These are phyloP conservation scores for Austropuccinia psidii DNA, from an alignment of 1,284 basidiomycete genomes.

Conservation along the genomic window DNA sequence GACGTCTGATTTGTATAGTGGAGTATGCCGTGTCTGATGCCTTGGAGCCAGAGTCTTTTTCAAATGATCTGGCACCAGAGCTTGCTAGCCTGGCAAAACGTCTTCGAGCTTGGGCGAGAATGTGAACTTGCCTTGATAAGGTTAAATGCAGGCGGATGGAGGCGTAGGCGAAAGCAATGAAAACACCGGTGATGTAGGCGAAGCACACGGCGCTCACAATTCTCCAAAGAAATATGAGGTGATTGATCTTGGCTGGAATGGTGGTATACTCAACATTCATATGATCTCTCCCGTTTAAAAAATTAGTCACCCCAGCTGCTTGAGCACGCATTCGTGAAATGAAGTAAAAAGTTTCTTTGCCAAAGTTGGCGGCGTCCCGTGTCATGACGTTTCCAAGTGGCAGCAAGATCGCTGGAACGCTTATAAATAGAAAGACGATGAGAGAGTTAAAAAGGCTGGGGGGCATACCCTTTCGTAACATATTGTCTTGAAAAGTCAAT, in stretches of 20 bases:
- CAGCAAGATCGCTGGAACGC: not conserved
- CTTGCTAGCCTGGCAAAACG: slow-evolving; percentile 9
- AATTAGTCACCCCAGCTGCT: not conserved
- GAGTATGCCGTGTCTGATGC: not conserved
- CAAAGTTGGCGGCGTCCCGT: not conserved
- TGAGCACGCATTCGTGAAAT: not conserved
- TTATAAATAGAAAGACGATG: not conserved
- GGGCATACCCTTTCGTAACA: not conserved
- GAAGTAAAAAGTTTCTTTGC: not conserved
- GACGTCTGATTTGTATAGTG: not conserved
- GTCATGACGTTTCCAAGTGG: not conserved
- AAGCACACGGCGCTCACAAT: not conserved
- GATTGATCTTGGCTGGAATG: not conserved
- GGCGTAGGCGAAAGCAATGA: not conserved
- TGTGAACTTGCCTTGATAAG: not conserved
- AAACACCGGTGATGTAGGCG: not conserved
- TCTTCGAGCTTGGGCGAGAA: slow-evolving; percentile 1
- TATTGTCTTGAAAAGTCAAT: not conserved
- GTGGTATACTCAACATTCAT: not conserved
- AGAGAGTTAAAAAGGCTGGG: not conserved
- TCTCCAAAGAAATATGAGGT: not conserved
- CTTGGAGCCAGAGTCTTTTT: not conserved
- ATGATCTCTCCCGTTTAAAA: too few relatives aligned
- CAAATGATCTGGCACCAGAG: not conserved
- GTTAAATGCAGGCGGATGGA: not conserved